Evolutionary conservation across 2,329 filamentous ascomycete species (phyloP), one percentile per base, ranked within the genome.

Genomic region (Onygena corvina): DNA sequence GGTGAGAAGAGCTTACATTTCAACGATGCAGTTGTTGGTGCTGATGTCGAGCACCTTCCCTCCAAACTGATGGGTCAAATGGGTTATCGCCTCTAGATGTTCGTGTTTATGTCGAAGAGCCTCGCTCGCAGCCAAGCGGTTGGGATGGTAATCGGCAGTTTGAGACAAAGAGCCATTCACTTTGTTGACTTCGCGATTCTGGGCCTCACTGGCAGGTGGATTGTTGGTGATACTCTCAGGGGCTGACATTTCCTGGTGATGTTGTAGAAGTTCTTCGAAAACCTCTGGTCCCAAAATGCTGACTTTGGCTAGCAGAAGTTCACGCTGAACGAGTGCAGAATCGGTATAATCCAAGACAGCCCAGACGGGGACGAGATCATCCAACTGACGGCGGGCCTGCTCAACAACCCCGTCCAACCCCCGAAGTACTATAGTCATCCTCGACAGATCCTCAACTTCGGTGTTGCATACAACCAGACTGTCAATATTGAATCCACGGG

Each of bases 401-500:
- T 98, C 92, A 23, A 98, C 88, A 14, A 55, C 53, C 46, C 87
- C 88, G 61, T 96, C 92, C 70, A 95, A 89, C 11, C 92, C 92
- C 50, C 88, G 88, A 47, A 98, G 76, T 57, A 98, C 92, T 62
- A 98, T 96, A 50, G 92, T 98, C 92, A 98, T 98, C 64, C 92
- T 88, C 29, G 87, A 94, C 48, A 98, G 76, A 62, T 98, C 92
- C 60, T 90, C 86, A 21, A 98, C 89, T 70, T 98, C 92, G 54
- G 92, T 98, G 69, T 86, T 92, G 75, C 92, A 98, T 53, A 98
- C 92, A 49, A 98, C 92, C 55, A 98, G 75, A 49, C 86, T 94
- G 76, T 98, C 92, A 62, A 98, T 98, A 74, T 98, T 98, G 80
- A 98, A 98, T 57, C 92, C 92, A 52, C 92, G 81, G 36, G 92